phyloP scores from a whole-genome alignment of 345 rosid species.

The Acer saccharum region DNA sequence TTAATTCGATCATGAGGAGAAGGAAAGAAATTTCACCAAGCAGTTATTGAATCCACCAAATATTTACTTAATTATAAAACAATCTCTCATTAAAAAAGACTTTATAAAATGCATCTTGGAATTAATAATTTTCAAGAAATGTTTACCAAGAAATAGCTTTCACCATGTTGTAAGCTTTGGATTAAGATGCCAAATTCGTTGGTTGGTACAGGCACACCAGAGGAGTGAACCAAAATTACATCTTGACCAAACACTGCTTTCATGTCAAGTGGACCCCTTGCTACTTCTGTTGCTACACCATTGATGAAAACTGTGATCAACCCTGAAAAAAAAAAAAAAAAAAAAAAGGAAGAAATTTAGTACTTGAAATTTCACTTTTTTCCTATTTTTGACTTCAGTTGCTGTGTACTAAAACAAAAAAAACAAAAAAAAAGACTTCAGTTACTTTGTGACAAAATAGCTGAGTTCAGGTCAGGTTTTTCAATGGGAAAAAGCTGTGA shows the following conservation, averaged over 20 bases:
- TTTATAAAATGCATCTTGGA: not conserved
- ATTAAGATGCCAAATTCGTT: constrained; percentile 76
- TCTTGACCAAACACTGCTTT: constrained; percentile 80
- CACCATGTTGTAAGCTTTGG: constrained; percentile 86
- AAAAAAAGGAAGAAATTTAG: not conserved
- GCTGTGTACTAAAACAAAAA: not conserved
- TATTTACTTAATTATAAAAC: constrained; percentile 5
- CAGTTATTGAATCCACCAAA: not conserved
- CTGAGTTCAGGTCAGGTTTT: not conserved
- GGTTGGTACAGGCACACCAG: constrained; percentile 72
- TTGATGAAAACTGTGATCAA: constrained; percentile 77
- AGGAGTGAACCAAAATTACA: constrained; percentile 67
- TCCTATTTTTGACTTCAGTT: not conserved
- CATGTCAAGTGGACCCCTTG: constrained; percentile 76
- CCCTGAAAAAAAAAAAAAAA: constrained; percentile 36
- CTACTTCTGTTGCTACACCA: constrained; percentile 79
- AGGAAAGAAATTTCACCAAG: not conserved
- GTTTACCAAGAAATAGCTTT: constrained; percentile 94
- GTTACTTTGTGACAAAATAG: not conserved
- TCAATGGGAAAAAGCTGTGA: not conserved
- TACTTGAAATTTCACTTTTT: constrained; percentile 2
- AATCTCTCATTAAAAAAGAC: not conserved
- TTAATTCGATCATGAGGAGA: constrained; percentile 10
- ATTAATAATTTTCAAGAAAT: not conserved
- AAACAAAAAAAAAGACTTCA: not conserved